phyloP scores from a whole-genome alignment of 2,329 filamentous ascomycete species.

The Periconia digitata region DNA sequence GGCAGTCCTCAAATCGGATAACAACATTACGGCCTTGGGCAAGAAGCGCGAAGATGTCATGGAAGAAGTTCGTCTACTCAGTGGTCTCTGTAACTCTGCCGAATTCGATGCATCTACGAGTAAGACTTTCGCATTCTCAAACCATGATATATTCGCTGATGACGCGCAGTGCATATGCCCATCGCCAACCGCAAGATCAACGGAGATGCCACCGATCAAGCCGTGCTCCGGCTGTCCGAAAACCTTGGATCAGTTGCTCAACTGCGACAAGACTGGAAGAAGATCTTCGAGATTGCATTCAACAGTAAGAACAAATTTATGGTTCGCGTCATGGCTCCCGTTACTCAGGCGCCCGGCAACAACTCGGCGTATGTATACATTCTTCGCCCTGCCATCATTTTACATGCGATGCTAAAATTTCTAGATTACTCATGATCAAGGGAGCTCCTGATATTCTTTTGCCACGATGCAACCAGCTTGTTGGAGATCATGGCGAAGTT shows the following conservation, averaged over 20 bases:
- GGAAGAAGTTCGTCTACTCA: slow-evolving; percentile 61
- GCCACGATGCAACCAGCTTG: slow-evolving; percentile 60
- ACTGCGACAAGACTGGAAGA: slow-evolving; percentile 64
- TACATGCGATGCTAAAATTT: slow-evolving; percentile 9
- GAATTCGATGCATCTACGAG: slow-evolving; percentile 67
- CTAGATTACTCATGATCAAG: slow-evolving; percentile 68
- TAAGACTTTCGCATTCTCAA: neutral
- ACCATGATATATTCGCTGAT: neutral
- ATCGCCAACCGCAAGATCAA: slow-evolving; percentile 65
- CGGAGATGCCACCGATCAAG: slow-evolving; percentile 76
- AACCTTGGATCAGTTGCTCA: slow-evolving; percentile 62
- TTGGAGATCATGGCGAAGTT: slow-evolving; percentile 58
- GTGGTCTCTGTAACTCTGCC: slow-evolving; percentile 72
- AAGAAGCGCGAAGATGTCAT: slow-evolving; percentile 35
- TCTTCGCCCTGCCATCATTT: neutral
- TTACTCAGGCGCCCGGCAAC: slow-evolving; percentile 29
- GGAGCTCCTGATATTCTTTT: slow-evolving; percentile 76
- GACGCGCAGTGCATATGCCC: slow-evolving; percentile 54
- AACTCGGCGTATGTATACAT: slow-evolving; percentile 22
- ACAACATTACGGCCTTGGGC: slow-evolving; percentile 27
- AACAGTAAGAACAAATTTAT: slow-evolving; percentile 87
- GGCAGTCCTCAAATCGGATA: slow-evolving; percentile 38
- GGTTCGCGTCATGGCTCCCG: slow-evolving; percentile 61
- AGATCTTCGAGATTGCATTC: slow-evolving; percentile 64
- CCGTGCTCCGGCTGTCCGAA: slow-evolving; percentile 72